These are phyloP conservation scores for Hyphopichia burtonii DNA, from an alignment of 1,139 yeast species.

Conservation along the genomic window DNA sequence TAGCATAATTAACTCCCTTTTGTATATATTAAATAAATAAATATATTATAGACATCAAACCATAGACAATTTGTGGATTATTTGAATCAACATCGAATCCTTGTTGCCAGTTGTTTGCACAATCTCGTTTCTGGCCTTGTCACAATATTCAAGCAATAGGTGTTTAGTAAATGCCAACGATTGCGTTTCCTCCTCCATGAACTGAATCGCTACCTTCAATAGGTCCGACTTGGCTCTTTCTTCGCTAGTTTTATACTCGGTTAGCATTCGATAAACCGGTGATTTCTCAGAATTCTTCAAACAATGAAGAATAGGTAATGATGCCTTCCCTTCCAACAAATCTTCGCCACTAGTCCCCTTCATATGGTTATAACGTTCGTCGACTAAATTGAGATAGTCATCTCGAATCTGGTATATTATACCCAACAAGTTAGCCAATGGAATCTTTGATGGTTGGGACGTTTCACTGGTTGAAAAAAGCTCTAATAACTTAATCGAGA, in stretches of 20 bases:
- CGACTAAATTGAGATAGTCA: slow-evolving; percentile 68
- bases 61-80: slow-evolving; percentile 12
- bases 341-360: slow-evolving; percentile 84
- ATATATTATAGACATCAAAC: slow-evolving; percentile 4
- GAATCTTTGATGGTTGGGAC: slow-evolving; percentile 23
- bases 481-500: slow-evolving; percentile 66
- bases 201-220: slow-evolving; percentile 20
- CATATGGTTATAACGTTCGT: slow-evolving; percentile 51
- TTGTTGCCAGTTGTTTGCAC: slow-evolving; percentile 1
- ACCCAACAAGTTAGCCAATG: slow-evolving; percentile 77
- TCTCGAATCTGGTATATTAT: slow-evolving; percentile 81
- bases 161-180: slow-evolving; percentile 23
- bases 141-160: slow-evolving; percentile 18
- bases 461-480: slow-evolving; percentile 13
- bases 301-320: slow-evolving; percentile 77
- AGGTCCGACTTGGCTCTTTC: slow-evolving; percentile 17
- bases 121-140: slow-evolving; percentile 11
- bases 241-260: slow-evolving; percentile 13
- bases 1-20: too few species aligned
- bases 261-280: slow-evolving; percentile 26
- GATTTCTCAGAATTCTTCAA: slow-evolving; percentile 17
- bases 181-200: slow-evolving; percentile 16
- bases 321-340: slow-evolving; percentile 82
- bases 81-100: slow-evolving; percentile 8
- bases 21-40: not conserved